These are phyloP conservation scores for Fraxinus xanthoxyloides DNA, from an alignment of 305 asterid genomes.

Conservation along the genomic window DNA sequence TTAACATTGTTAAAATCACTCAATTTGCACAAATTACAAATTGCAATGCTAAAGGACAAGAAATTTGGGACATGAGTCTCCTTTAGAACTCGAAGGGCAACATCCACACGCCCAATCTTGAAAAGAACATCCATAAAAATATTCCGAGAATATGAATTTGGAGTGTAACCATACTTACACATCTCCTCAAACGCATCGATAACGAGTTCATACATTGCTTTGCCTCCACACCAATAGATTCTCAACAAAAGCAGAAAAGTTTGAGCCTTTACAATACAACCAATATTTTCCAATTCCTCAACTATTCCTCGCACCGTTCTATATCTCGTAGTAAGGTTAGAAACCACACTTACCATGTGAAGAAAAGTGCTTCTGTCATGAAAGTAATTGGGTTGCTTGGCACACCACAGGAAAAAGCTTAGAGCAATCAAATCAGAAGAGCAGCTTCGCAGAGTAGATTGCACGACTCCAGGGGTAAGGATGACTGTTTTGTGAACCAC, in stretches of 20 bases:
- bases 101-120: conserved; percentile 43
- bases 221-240: conserved; percentile 58
- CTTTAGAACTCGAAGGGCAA: conserved; percentile 48
- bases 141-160: conserved; percentile 53
- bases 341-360: conserved; percentile 56
- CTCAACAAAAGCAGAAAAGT: conserved; percentile 67
- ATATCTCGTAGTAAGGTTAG: conserved; percentile 43
- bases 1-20: conserved; percentile 42
- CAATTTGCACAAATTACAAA: conserved; percentile 64
- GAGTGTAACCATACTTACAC: conserved; percentile 44
- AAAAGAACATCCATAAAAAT: conserved; percentile 62
- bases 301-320: conserved; percentile 47
- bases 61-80: conserved; percentile 56
- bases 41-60: conserved; percentile 59
- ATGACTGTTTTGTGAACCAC: conserved; percentile 16
- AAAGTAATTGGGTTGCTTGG: conserved; percentile 64
- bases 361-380: conserved; percentile 51
- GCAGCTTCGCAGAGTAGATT: conserved; percentile 42
- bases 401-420: conserved; percentile 64
- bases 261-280: conserved; percentile 53
- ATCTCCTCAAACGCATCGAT: conserved; percentile 50
- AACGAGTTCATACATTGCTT: conserved; percentile 52
- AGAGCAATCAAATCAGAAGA: conserved; percentile 63
- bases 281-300: conserved; percentile 42
- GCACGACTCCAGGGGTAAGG: conserved; percentile 49